Conservation (phyloP, 2,329 filamentous ascomycete genomes). For the Aspergillus fischeri region DNA sequence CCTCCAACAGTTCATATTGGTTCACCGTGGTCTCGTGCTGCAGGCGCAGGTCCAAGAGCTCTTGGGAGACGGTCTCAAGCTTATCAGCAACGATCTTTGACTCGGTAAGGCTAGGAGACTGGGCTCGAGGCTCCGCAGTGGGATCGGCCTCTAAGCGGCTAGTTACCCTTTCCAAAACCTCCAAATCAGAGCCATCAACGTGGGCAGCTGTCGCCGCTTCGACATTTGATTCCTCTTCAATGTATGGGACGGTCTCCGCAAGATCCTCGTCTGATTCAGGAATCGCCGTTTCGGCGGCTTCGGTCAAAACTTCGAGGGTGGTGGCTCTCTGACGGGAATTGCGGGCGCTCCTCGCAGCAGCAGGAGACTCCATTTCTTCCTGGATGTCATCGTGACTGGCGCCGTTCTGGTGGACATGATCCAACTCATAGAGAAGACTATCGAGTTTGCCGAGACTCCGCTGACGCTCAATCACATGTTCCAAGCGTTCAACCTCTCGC, state of each 20-base stretch:
- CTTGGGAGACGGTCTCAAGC: constrained; percentile 83
- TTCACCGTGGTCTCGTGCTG: constrained; percentile 82
- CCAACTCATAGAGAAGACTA: constrained; percentile 84
- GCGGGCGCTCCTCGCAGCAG: constrained; percentile 16
- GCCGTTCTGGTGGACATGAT: constrained; percentile 62
- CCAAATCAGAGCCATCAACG: constrained; percentile 30
- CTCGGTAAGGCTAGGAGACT: constrained; percentile 68
- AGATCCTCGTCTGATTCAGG: constrained; percentile 43
- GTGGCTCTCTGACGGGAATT: constrained; percentile 29
- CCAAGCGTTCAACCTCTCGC: constrained; percentile 87
- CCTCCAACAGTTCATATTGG: constrained; percentile 75
- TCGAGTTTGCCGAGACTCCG: constrained; percentile 92
- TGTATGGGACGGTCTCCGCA: constrained; percentile 29
- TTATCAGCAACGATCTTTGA: constrained; percentile 86
- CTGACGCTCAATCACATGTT: constrained; percentile 93
- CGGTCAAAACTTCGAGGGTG: constrained; percentile 40
- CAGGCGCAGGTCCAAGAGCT: constrained; percentile 82
- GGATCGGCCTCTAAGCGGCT: constrained; percentile 22
- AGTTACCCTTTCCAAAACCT: constrained; percentile 33
- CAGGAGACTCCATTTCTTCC: constrained; percentile 13
- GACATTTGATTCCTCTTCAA: constrained; percentile 19
- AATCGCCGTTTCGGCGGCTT: constrained; percentile 43
- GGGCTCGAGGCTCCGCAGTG: constrained; percentile 31
- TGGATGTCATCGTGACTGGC: constrained; percentile 20
- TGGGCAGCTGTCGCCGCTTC: constrained; percentile 16